Conservation (phyloP, 2,329 filamentous ascomycete genomes). For the Dactylellina sp. region DNA sequence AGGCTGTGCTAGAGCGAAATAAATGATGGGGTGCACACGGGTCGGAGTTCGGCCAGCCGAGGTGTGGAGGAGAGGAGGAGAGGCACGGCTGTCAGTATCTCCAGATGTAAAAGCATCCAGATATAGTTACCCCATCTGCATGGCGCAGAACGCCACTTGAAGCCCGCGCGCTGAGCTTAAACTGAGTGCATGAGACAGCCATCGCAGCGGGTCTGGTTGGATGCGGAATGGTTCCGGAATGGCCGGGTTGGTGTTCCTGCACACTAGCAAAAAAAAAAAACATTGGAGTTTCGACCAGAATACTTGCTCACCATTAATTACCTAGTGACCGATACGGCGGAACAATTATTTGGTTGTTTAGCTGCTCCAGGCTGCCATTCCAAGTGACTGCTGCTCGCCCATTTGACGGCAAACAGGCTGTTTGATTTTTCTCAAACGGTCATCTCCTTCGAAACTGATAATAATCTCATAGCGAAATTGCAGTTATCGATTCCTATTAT, state of each 20-base stretch:
- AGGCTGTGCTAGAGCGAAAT: conserved; percentile 14
- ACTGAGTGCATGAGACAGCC: conserved; percentile 32
- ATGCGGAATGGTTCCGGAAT: conserved; percentile 49
- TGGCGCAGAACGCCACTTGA: conserved; percentile 28
- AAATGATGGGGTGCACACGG: conserved; percentile 6
- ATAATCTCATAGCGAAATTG: conserved; percentile 39
- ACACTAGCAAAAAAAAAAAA: conserved; percentile 18
- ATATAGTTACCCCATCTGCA: conserved; percentile 40
- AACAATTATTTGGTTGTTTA: conserved; percentile 23
- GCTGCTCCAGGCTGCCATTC: conserved; percentile 25
- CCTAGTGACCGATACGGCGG: conserved; percentile 20
- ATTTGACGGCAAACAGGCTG: conserved; percentile 47
- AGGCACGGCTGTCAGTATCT: not conserved
- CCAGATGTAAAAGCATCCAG: conserved; percentile 33
- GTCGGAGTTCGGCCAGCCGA: conserved; percentile 36
- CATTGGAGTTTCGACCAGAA: too few relatives aligned
- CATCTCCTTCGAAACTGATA: conserved; percentile 20
- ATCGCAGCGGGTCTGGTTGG: conserved; percentile 12
- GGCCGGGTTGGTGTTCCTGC: conserved; percentile 54
- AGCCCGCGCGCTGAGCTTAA: conserved; percentile 42
- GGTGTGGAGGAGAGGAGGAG: too few relatives aligned
- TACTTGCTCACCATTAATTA: too few relatives aligned
- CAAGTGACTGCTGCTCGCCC: not conserved
- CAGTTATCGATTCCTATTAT: not conserved
- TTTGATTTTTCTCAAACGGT: conserved; percentile 52